A percentile compares a stretch with the other conserved stretches of the same genome.
phyloP scores from a whole-genome alignment of 805 yeast genomes.

The Metschnikowia reukaufii region DNA sequence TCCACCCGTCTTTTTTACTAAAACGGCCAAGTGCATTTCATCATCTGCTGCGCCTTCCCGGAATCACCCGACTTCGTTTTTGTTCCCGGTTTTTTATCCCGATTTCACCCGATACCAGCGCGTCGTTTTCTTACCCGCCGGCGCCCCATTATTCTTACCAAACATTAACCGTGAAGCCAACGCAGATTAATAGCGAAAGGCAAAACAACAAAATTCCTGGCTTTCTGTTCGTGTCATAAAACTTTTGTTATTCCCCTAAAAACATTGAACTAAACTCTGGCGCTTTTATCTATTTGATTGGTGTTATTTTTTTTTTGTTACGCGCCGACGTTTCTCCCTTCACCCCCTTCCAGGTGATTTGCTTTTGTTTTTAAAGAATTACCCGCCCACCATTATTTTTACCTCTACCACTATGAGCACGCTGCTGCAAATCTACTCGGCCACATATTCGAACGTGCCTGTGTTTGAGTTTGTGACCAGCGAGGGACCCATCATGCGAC shows the following conservation, averaged over 20 bases:
- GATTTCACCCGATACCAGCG: background rate
- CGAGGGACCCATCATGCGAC: constrained; percentile 70
- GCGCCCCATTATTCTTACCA: background rate
- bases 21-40: background rate
- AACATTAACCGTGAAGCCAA: background rate
- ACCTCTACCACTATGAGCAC: background rate
- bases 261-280: too few relatives aligned
- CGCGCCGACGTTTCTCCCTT: background rate
- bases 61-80: background rate
- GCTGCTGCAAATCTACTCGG: constrained; percentile 52
- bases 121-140: background rate
- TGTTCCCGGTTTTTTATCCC: background rate
- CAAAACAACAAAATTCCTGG: too few relatives aligned
- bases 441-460: constrained; percentile 76
- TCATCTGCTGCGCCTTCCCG: background rate
- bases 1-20: background rate
- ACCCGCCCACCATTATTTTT: too few relatives aligned
- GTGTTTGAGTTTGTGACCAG: constrained; percentile 62
- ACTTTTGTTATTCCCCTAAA: too few relatives aligned
- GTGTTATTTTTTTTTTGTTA: too few relatives aligned
- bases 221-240: too few relatives aligned
- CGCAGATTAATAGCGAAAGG: background rate
- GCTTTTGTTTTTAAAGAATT: too few relatives aligned
- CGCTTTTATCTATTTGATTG: too few relatives aligned
- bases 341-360: background rate